These are phyloP conservation scores for Populus hybrid DNA, from an alignment of 441 rosid genomes.

Conservation along the genomic window DNA sequence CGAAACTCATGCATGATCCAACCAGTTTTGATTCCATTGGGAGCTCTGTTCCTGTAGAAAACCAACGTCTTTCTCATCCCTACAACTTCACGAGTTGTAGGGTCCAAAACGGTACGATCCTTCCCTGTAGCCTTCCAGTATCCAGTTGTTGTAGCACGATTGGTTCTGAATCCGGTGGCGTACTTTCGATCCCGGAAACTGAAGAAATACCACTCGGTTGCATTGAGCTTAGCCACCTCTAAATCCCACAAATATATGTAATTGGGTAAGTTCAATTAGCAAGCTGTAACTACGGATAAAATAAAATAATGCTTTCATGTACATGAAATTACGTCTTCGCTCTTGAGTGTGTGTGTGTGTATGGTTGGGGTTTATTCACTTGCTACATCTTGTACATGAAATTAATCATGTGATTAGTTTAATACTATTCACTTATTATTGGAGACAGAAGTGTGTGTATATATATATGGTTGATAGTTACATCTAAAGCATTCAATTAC, in stretches of 20 bases:
- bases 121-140: constrained; percentile 99
- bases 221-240: constrained; percentile 94
- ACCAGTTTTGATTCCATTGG: constrained; percentile 87
- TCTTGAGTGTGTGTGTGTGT: no score
- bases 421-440: neutral
- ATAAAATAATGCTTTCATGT: constrained; percentile 18
- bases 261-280: neutral
- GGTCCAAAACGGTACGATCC: constrained; percentile 80
- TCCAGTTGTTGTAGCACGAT: constrained; percentile 77
- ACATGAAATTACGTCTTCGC: neutral
- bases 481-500: neutral
- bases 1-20: constrained; percentile 99
- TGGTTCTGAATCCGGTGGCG: constrained; percentile 86
- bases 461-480: neutral
- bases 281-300: neutral
- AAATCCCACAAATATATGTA: neutral
- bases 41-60: constrained; percentile 85
- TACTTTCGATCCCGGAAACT: constrained; percentile 90
- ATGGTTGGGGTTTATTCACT: neutral
- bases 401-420: neutral
- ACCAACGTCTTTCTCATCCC: constrained; percentile 99
- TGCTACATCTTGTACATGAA: neutral
- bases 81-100: constrained; percentile 52
- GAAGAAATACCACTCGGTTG: constrained; percentile 96
- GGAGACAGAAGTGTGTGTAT: neutral